Evolutionary conservation across 2,329 filamentous ascomycete genomes (phyloP).

Genomic region (Chaetomiaceae sp.): DNA sequence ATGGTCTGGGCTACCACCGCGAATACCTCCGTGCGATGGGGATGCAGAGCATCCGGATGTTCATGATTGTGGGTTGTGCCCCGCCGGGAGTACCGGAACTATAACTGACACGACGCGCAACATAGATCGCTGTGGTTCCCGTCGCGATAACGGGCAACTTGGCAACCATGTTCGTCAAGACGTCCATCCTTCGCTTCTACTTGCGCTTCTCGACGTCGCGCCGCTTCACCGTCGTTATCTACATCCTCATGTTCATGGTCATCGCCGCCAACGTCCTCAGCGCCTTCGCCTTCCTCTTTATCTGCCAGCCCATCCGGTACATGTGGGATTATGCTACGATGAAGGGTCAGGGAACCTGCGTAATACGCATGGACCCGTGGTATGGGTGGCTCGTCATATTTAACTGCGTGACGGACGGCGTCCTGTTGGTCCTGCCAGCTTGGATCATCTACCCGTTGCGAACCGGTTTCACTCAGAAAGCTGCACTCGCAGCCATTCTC

Average conservation of each 20-base stretch:
- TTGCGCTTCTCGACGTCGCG: slow-evolving; percentile 21
- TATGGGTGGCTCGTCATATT: slow-evolving; percentile 12
- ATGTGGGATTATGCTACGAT: slow-evolving; percentile 8
- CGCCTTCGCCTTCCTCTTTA: slow-evolving; percentile 14
- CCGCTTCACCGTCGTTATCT: slow-evolving; percentile 11
- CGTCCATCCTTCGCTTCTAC: slow-evolving; percentile 21
- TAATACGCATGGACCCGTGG: slow-evolving; percentile 12
- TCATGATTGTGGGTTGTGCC: background rate
- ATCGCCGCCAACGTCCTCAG: slow-evolving; percentile 11
- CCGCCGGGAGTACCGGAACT: background rate
- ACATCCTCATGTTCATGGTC: slow-evolving; percentile 13
- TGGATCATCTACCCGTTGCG: slow-evolving; percentile 19
- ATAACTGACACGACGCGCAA: background rate
- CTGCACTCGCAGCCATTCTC: slow-evolving; percentile 15
- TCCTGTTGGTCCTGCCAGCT: slow-evolving; percentile 18
- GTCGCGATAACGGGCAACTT: slow-evolving; percentile 12
- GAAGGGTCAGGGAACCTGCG: slow-evolving; percentile 1
- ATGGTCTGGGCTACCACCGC: background rate
- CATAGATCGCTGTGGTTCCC: slow-evolving; percentile 14
- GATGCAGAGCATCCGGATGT: background rate
- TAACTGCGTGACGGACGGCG: slow-evolving; percentile 16
- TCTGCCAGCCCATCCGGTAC: slow-evolving; percentile 14
- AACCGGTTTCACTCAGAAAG: slow-evolving; percentile 11
- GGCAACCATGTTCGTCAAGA: slow-evolving; percentile 18
- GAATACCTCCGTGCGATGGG: background rate